A percentile compares a stretch with the other conserved stretches of the same genome.
Evolutionary conservation across 2,329 filamentous ascomycete genomes (phyloP).

Genomic region (Fusarium verticillioides): DNA sequence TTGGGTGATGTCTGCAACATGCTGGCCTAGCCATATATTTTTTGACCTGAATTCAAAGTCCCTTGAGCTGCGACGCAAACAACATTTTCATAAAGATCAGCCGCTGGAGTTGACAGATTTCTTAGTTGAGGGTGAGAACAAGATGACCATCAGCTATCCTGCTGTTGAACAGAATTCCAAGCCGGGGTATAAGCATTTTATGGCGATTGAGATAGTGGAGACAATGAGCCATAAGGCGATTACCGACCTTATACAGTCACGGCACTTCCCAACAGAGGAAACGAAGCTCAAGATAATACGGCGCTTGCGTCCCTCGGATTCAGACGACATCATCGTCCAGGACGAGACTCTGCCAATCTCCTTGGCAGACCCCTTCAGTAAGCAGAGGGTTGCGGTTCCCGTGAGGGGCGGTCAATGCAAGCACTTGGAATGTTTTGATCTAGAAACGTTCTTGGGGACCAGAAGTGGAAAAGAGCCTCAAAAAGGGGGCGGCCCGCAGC

Average conservation of each 20-base stretch:
- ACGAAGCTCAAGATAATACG: constrained; percentile 68
- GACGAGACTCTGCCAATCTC: constrained; percentile 67
- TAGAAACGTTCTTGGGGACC: constrained; percentile 81
- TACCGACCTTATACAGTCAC: constrained; percentile 52
- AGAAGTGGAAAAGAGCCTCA: constrained; percentile 60
- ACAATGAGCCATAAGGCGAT: constrained; percentile 61
- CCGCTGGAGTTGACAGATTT: constrained; percentile 77
- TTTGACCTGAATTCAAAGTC: constrained; percentile 73
- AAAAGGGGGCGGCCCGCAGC: constrained; percentile 13
- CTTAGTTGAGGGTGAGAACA: constrained; percentile 70
- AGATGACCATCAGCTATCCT: constrained; percentile 63
- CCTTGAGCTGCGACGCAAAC: constrained; percentile 70
- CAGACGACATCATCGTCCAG: constrained; percentile 71
- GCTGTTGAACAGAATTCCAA: constrained; percentile 42
- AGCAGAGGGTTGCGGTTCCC: constrained; percentile 73
- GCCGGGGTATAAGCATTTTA: constrained; percentile 55
- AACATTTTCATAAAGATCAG: constrained; percentile 79
- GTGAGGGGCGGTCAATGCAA: constrained; percentile 76
- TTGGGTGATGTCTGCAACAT: constrained; percentile 73
- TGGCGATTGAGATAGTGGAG: constrained; percentile 78
- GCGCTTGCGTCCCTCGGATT: constrained; percentile 51
- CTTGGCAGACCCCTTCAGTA: constrained; percentile 74
- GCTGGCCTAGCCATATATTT: constrained; percentile 78
- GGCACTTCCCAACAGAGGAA: constrained; percentile 55
- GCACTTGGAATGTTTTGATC: constrained; percentile 91